These are phyloP conservation scores for Sugiyamaella marilandica DNA, from an alignment of 805 yeast species.

Conservation along the genomic window DNA sequence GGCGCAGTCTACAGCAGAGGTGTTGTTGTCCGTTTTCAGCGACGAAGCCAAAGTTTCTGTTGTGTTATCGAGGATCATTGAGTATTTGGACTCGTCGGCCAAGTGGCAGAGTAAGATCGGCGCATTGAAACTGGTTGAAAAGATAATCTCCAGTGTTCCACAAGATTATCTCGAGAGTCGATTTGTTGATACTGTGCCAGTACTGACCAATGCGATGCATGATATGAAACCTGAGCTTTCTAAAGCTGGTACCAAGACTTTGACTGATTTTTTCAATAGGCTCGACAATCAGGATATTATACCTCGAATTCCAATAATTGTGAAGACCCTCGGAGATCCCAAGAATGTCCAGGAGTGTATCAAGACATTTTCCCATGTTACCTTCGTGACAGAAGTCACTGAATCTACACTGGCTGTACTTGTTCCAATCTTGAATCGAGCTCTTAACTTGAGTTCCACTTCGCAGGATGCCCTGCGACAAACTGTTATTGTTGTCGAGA, in stretches of 20 bases:
- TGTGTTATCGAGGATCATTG: constrained; percentile 55
- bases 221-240: constrained; percentile 97
- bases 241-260: constrained; percentile 68
- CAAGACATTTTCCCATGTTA: constrained; percentile 83
- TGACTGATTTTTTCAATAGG: constrained; percentile 64
- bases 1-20: constrained; percentile 73
- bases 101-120: constrained; percentile 90
- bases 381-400: constrained; percentile 97
- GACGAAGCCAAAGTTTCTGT: constrained; percentile 72
- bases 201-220: constrained; percentile 81
- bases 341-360: constrained; percentile 83
- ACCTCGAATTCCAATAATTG: constrained; percentile 78
- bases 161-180: constrained; percentile 78
- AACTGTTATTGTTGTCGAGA: constrained; percentile 92
- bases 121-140: constrained; percentile 69
- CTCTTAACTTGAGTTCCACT: constrained; percentile 78
- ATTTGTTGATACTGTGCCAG: constrained; percentile 75
- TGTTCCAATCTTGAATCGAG: constrained; percentile 88
- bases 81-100: constrained; percentile 71
- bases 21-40: constrained; percentile 66
- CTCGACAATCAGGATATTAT: constrained; percentile 89
- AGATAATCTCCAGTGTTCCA: constrained; percentile 71
- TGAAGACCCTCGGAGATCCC: constrained; percentile 88
- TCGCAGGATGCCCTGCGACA: constrained; percentile 96
- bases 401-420: constrained; percentile 88